phyloP scores from a whole-genome alignment of 495 filamentous ascomycete species.

The Tuber aestivum region DNA sequence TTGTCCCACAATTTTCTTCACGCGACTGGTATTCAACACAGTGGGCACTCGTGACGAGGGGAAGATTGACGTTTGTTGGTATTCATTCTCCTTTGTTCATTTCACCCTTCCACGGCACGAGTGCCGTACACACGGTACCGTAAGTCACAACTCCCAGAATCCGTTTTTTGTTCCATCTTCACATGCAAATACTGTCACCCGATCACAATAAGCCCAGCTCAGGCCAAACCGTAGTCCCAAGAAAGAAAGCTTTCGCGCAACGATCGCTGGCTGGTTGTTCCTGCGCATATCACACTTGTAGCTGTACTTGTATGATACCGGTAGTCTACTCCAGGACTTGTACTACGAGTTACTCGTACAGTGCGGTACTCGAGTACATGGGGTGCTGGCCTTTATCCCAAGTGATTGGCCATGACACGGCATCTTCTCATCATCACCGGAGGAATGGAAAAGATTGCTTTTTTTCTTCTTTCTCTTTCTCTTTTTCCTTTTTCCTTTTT shows the following conservation, averaged over 20 bases:
- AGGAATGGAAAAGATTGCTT: neutral
- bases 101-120: neutral
- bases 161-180: neutral
- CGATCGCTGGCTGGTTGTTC: neutral
- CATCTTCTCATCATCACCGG: neutral
- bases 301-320: no score
- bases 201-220: neutral
- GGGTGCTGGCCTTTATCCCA: no score
- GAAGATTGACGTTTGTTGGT: neutral
- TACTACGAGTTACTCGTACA: no score
- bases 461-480: neutral
- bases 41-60: neutral
- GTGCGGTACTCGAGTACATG: neutral
- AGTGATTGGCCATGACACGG: neutral
- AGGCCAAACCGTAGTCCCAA: neutral
- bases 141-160: neutral
- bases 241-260: neutral
- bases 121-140: no score
- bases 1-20: no score
- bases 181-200: neutral
- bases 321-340: no score
- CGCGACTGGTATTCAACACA: no score
- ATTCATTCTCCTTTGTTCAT: neutral
- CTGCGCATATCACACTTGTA: no score
- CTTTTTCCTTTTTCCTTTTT: no score